Percentiles rank a stretch among this genome's conserved stretches.
Conservation (phyloP, 2,329 filamentous ascomycete genomes). For the Nemania serpens region DNA sequence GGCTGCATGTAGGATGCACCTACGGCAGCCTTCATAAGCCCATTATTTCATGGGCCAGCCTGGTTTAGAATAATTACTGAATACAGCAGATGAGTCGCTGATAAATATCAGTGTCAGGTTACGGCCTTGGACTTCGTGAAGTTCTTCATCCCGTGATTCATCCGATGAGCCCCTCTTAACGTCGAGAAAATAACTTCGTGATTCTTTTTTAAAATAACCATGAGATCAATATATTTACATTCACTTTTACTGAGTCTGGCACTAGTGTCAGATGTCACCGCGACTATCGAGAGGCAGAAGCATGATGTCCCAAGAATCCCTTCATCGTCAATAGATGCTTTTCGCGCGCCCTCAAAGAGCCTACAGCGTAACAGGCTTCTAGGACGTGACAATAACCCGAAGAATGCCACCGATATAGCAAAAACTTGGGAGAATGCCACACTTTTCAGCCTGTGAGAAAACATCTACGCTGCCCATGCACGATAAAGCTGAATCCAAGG, state of each 20-base stretch:
- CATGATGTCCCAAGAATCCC: background rate
- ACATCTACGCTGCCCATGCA: background rate
- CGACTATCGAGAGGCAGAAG: background rate
- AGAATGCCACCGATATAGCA: slow-evolving; percentile 44
- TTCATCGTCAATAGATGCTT: background rate
- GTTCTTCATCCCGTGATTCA: background rate
- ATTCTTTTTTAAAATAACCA: background rate
- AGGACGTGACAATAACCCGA: slow-evolving; percentile 23
- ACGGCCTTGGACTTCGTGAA: background rate
- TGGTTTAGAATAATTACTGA: background rate
- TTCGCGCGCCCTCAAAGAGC: slow-evolving; percentile 11
- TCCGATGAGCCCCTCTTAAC: background rate
- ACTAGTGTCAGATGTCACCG: background rate
- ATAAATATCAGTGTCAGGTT: background rate
- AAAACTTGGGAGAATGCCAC: slow-evolving; percentile 47
- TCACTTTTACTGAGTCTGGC: slow-evolving; percentile 9
- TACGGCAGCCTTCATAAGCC: background rate
- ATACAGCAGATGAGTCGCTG: no score
- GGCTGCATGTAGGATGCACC: background rate
- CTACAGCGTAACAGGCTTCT: background rate
- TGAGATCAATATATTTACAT: slow-evolving; percentile 1
- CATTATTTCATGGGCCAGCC: background rate
- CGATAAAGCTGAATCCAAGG: background rate
- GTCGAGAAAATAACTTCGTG: no score
- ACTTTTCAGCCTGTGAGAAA: slow-evolving; percentile 43